Base-by-base conservation (phyloP, 768 basidiomycete species). In the Tylopilus rubrobrunneus region DNA sequence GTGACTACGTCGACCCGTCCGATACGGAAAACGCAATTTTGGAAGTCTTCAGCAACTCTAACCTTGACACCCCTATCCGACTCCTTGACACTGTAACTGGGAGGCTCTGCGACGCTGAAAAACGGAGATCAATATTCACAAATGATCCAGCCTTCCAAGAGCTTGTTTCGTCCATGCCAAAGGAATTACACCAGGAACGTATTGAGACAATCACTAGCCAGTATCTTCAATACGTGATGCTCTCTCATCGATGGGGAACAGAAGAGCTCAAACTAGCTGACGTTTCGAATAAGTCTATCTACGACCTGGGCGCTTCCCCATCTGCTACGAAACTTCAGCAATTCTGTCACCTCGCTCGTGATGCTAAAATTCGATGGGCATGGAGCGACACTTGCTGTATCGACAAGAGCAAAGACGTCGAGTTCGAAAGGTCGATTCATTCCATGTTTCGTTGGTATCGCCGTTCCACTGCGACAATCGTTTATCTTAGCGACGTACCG, bases 301-400 rank as follows among this genome's bases (percentile, higher is more conserved):
- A 53, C 17, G 25, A 56, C 1, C 41, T 65, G 23, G 51, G 45
- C 1, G 17, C 34, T 15, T 59, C 63, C 1, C 49, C 53, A 2
- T 39, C 60, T 0, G 45, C 7, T 8, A 46, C 25, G 8, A 64
- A 64, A 31, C 57, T 64, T 28, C 60, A 56, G 31, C 37, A 2
- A 5, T 65, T 65, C 37, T 65, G 63, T 45, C 31, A 1, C 12
- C 28, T 65, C 10, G 63, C 49, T 2, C 51, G 47, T 7, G 40
- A 54, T 21, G 37, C 51, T 7, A 36, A 45, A 2, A 43, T 57
- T 27, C 63, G 57, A 40, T 64, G 63, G 63, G 60, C 60, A 4
- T 64, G 63, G 63, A 56, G 60, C 2, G 63, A 64, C 12, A 65
- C 63, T 4, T 64, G 63, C 33, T 65, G 63, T 25, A 64, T 64